Conservation (phyloP, 177 flowering plant species). For the Telopea speciosissima region DNA sequence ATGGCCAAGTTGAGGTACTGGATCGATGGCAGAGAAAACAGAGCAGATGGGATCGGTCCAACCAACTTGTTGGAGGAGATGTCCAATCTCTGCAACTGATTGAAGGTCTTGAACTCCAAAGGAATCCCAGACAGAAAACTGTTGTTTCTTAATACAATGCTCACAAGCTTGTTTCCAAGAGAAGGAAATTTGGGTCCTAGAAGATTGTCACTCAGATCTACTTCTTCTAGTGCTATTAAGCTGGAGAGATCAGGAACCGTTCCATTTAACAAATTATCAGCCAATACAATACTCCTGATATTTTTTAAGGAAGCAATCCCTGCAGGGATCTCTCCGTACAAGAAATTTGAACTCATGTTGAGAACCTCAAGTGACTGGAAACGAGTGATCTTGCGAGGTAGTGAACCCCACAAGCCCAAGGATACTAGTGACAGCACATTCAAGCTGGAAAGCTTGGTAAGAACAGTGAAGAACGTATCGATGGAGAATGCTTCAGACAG, state of each 20-base stretch:
- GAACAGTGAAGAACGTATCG: conserved; percentile 59
- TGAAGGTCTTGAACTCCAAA: conserved; percentile 21
- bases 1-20: conserved; percentile 46
- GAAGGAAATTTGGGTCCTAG: conserved; percentile 69
- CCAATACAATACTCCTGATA: conserved; percentile 48
- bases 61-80: conserved; percentile 49
- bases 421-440: conserved; percentile 56
- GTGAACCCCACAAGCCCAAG: conserved; percentile 77
- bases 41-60: conserved; percentile 48
- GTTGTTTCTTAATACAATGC: conserved; percentile 47
- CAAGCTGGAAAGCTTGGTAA: conserved; percentile 66
- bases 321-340: conserved; percentile 52
- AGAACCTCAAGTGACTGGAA: conserved; percentile 50
- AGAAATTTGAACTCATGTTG: conserved; percentile 69
- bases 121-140: conserved; percentile 55
- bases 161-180: conserved; percentile 32
- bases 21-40: conserved; percentile 59
- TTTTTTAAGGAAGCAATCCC: conserved; percentile 28
- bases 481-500: conserved; percentile 51
- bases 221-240: conserved; percentile 39
- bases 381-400: conserved; percentile 52
- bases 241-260: conserved; percentile 58
- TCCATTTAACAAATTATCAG: conserved; percentile 64
- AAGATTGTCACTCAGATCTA: conserved; percentile 54
- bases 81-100: conserved; percentile 43